Evolutionary conservation across 2,329 filamentous ascomycete genomes (phyloP).

Genomic region (Metarhizium guizhouense): DNA sequence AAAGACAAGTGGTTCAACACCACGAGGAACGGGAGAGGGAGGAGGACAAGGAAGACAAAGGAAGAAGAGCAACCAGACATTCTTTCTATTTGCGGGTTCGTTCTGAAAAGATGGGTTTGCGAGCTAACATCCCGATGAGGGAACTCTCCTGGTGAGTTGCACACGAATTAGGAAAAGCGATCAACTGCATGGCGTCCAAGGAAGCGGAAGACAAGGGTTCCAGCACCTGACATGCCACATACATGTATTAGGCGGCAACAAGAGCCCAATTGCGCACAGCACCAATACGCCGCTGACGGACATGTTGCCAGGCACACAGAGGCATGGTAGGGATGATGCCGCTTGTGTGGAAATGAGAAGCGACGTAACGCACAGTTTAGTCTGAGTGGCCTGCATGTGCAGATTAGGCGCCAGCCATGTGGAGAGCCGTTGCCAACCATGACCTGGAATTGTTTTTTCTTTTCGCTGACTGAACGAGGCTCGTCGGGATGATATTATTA

Average conservation of each 20-base stretch:
- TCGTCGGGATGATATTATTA: neutral
- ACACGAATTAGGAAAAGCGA: neutral
- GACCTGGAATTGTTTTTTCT: neutral
- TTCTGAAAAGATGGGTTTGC: neutral
- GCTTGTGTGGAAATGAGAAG: constrained; percentile 8
- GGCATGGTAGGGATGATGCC: neutral
- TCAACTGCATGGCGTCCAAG: neutral
- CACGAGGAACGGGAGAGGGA: neutral
- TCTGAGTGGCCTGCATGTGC: neutral
- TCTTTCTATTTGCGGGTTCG: neutral
- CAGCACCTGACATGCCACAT: neutral
- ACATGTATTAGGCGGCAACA: too few relatives aligned
- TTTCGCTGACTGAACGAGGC: neutral
- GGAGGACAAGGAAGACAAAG: neutral
- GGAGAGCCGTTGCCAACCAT: neutral
- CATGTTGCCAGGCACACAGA: neutral
- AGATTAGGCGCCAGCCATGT: neutral
- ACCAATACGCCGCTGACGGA: neutral
- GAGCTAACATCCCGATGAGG: neutral
- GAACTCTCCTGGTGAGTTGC: neutral
- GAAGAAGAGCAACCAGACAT: neutral
- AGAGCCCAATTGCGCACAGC: neutral
- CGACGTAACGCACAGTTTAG: constrained; percentile 3
- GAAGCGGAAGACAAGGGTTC: neutral
- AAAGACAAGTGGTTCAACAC: neutral